Conservation (phyloP, 108 stramenopile species). For the Cyclostephanos tholiformis region DNA sequence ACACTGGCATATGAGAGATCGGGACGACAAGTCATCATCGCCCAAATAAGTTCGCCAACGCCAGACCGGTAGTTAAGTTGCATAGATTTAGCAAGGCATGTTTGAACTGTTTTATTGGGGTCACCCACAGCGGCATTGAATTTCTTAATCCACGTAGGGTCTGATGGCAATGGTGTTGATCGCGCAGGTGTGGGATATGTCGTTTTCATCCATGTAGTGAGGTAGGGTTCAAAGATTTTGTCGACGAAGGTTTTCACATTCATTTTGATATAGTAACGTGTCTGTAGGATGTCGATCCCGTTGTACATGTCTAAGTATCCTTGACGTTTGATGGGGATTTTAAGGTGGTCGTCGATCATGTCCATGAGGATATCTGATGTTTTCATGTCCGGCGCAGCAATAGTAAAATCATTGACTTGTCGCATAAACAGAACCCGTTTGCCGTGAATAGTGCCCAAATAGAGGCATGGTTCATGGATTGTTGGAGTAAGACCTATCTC, state of each 20-base stretch:
- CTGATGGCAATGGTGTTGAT: neutral
- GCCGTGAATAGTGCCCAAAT: slow-evolving; percentile 7
- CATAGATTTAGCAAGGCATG: neutral
- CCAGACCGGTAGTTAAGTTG: neutral
- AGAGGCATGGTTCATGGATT: slow-evolving; percentile 22
- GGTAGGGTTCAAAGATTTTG: neutral
- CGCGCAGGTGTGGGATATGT: neutral
- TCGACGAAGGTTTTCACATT: slow-evolving; percentile 1
- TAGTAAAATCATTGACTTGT: slow-evolving; percentile 28
- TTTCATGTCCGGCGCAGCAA: neutral
- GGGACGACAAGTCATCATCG: too few species aligned
- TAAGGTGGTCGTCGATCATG: slow-evolving; percentile 7
- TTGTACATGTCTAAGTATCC: slow-evolving; percentile 8
- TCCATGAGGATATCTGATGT: slow-evolving; percentile 1
- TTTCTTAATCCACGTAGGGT: neutral
- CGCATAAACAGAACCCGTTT: too few species aligned
- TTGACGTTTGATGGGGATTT: slow-evolving; percentile 4
- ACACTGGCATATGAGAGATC: too few species aligned
- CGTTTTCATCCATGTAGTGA: neutral
- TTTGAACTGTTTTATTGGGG: neutral
- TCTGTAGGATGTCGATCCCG: slow-evolving; percentile 6
- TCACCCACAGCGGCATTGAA: neutral
- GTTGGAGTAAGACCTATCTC: slow-evolving; percentile 2
- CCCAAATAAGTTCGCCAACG: neutral
- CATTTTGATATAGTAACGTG: neutral